Base-by-base conservation (phyloP, 768 basidiomycete species). In the Mrakia hoshinonis region DNA sequence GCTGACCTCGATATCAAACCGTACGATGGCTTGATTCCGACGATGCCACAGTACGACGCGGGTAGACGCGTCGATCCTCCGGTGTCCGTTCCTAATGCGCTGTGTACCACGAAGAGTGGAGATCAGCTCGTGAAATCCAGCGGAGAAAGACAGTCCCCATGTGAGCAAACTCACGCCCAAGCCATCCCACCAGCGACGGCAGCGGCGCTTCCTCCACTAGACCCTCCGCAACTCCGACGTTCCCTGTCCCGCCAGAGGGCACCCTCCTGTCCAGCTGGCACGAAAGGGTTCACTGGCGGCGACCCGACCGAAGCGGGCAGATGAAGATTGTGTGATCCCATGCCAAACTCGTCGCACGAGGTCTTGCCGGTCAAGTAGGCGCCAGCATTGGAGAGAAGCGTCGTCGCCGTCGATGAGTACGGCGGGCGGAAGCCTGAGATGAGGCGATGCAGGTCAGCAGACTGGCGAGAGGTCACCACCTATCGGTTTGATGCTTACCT, bases 311-410 rank as follows among this genome's bases (percentile, higher is more conserved):
- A 75, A 92, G 84, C 6, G 85, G 79, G 77, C 92, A 94, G 73
- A 89, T 81, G 2, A 92, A 97, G 22, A 89, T 91, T 73, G 49
- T 74, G 86, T 24, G 70, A 93, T 89, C 95, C 95, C 95, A 98
- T 98, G 1, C 95, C 95, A 79, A 98, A 98, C 80, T 98, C 94
- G 77, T 99, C 95, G 79, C 92, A 91, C 77, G 95, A 94, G 0
- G 93, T 88, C 80, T 96, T 96, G 1, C 92, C 95, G 1, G 89
- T 76, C 13, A 97, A 83, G 22, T 85, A 79, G 0, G 88, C 92
- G 0, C 92, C 92, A 0, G 82, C 81, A 0, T 81, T 73, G 0
- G 83, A 82, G 2, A 98, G 79, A 12, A 87, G 80, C 4, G 80
- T 72, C 0, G 96, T 90, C 7, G 89, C 89, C 0, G 92, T 95